Percentiles rank a stretch among this genome's conserved stretches.
These are phyloP conservation scores for Emmonsiellopsis sp. DNA, from an alignment of 2,329 filamentous ascomycete species.

Conservation along the genomic window DNA sequence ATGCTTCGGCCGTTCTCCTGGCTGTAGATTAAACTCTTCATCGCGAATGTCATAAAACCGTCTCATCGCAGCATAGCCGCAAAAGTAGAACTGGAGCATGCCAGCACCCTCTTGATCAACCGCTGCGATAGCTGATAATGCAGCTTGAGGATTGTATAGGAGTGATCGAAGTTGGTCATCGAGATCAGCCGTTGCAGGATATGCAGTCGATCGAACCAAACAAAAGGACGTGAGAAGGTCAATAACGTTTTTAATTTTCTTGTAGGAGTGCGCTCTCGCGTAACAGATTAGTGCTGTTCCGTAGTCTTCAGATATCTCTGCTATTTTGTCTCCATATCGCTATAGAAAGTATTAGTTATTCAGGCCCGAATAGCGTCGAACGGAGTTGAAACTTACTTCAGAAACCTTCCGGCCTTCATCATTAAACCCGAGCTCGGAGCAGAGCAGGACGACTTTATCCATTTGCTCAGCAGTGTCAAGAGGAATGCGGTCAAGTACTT, in stretches of 20 bases:
- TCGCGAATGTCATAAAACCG: conserved; percentile 88
- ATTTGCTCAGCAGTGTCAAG: conserved; percentile 63
- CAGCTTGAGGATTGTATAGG: conserved; percentile 61
- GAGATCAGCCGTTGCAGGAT: conserved; percentile 61
- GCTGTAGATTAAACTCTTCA: conserved; percentile 39
- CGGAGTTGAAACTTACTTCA: conserved; percentile 48
- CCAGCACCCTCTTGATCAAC: conserved; percentile 74
- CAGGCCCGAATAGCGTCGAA: not conserved
- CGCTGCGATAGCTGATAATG: conserved; percentile 61
- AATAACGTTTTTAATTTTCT: conserved; percentile 75
- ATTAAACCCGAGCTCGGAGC: conserved; percentile 68
- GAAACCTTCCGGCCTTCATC: conserved; percentile 72
- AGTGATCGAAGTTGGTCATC: conserved; percentile 64
- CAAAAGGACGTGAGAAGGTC: conserved; percentile 82
- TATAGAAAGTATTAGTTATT: conserved; percentile 26
- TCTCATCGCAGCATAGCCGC: conserved; percentile 84
- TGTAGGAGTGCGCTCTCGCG: conserved; percentile 67
- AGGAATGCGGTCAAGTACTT: conserved; percentile 64
- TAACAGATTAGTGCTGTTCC: conserved; percentile 87
- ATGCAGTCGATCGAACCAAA: conserved; percentile 73
- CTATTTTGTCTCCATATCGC: conserved; percentile 75
- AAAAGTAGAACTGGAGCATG: conserved; percentile 74
- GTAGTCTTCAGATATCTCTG: conserved; percentile 64
- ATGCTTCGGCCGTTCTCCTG: conserved; percentile 34
- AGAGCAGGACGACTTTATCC: conserved; percentile 70